These are phyloP conservation scores for Boletellus deceptivus DNA, from an alignment of 1,284 basidiomycete genomes.

Conservation along the genomic window DNA sequence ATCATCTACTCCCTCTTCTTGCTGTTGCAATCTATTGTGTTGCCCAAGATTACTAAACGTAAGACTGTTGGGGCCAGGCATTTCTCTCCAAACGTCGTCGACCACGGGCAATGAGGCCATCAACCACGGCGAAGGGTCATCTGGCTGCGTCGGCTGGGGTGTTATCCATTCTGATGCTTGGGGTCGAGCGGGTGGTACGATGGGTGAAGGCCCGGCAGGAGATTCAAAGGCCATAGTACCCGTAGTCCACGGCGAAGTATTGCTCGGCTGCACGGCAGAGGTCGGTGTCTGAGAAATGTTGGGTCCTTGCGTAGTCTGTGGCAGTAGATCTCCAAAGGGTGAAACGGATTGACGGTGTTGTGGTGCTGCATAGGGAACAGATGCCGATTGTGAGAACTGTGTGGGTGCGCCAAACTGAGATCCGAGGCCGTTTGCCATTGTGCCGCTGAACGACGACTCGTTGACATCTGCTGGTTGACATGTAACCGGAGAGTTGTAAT, in stretches of 20 bases:
- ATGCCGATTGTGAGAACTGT: constrained; percentile 30
- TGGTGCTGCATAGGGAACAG: constrained; percentile 26
- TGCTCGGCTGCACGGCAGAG: constrained; percentile 26
- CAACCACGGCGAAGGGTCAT: constrained; percentile 55
- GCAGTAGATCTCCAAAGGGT: constrained; percentile 23
- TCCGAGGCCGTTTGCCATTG: constrained; percentile 19
- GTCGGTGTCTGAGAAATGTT: constrained; percentile 18
- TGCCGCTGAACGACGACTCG: constrained; percentile 21
- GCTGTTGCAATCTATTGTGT: constrained; percentile 46
- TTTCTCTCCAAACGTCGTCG: constrained; percentile 48
- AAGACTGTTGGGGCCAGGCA: constrained; percentile 45
- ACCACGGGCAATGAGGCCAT: constrained; percentile 42
- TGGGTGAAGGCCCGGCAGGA: constrained; percentile 26
- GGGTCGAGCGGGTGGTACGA: constrained; percentile 20
- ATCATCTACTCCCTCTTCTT: constrained; percentile 16
- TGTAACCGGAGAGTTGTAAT: constrained; percentile 23
- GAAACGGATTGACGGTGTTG: constrained; percentile 23
- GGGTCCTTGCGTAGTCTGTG: constrained; percentile 21
- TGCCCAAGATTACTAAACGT: constrained; percentile 59
- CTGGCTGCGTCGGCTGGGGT: constrained; percentile 16
- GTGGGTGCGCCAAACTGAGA: constrained; percentile 20
- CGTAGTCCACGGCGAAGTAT: constrained; percentile 24
- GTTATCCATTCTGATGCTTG: constrained; percentile 34
- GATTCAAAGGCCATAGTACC: constrained; percentile 19
- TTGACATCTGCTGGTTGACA: constrained; percentile 25